phyloP scores from a whole-genome alignment of 352 stramenopile genomes.

The Globisporangium recalcitrans region DNA sequence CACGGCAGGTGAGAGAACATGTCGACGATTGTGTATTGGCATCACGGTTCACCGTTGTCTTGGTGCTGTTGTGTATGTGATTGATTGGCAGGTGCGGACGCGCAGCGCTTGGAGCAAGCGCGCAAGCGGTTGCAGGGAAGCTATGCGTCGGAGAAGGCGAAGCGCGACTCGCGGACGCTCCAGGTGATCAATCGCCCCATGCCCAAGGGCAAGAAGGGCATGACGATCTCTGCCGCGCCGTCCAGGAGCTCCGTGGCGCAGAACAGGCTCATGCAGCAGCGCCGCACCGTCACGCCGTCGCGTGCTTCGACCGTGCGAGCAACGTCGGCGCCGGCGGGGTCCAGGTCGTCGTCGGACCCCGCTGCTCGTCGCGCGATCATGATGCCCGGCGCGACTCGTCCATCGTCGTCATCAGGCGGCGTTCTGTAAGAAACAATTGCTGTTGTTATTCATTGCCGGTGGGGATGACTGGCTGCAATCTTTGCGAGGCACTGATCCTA shows the following conservation, averaged over 20 bases:
- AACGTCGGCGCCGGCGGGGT: conserved; percentile 25
- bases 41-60: not conserved
- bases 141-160: conserved; percentile 67
- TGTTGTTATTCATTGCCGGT: not conserved
- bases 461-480: not conserved
- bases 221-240: conserved; percentile 56
- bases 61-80: not conserved
- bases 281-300: conserved; percentile 16
- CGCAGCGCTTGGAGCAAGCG: conserved; percentile 58
- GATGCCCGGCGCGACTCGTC: not conserved
- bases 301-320: conserved; percentile 14
- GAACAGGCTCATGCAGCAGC: conserved; percentile 33
- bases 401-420: not conserved
- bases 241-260: conserved; percentile 48
- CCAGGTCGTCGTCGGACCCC: not conserved
- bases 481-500: too few species aligned
- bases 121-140: conserved; percentile 69
- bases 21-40: too few species aligned
- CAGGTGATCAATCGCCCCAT: conserved; percentile 66
- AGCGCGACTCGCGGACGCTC: conserved; percentile 65
- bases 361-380: conserved; percentile 17
- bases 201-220: conserved; percentile 41
- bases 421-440: not conserved
- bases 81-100: conserved; percentile 21
- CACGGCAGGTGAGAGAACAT: not conserved